Conservation (phyloP, 2,329 filamentous ascomycete species). For the Pezicula rhizophila region DNA sequence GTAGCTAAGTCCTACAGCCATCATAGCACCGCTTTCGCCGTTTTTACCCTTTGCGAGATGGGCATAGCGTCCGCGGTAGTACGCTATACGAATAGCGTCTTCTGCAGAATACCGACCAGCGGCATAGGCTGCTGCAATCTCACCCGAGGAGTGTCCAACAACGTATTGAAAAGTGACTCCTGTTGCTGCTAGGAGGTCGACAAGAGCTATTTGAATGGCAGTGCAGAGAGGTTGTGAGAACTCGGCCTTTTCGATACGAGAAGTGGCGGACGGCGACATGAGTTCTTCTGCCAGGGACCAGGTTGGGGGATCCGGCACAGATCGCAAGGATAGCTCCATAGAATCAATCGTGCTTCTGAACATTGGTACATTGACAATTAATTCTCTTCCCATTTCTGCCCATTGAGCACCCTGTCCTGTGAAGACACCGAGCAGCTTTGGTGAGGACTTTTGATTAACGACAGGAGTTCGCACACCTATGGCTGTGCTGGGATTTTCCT, state of each 20-base stretch:
- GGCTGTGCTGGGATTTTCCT: neutral
- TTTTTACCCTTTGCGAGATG: constrained; percentile 6
- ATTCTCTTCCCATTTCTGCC: constrained; percentile 3
- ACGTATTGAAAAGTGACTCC: neutral
- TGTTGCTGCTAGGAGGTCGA: constrained; percentile 15
- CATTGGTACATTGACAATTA: neutral
- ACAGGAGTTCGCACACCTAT: neutral
- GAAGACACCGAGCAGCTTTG: constrained; percentile 10
- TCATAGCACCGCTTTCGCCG: constrained; percentile 17
- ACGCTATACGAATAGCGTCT: constrained; percentile 20
- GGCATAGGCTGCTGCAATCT: neutral
- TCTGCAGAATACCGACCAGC: constrained; percentile 11
- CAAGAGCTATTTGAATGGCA: neutral
- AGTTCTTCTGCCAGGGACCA: neutral
- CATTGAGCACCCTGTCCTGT: constrained; percentile 10
- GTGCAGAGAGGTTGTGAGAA: neutral
- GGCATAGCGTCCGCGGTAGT: constrained; percentile 7
- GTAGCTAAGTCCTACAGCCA: constrained; percentile 16
- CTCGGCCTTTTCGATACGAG: neutral
- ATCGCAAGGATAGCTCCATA: neutral
- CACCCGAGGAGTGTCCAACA: neutral
- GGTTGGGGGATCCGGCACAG: neutral
- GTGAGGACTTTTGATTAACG: neutral
- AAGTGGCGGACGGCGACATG: neutral
- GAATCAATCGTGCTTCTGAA: neutral